Percentiles rank a stretch among this genome's conserved stretches.
phyloP scores from a whole-genome alignment of 1,284 basidiomycete genomes.

The Malassezia caprae region DNA sequence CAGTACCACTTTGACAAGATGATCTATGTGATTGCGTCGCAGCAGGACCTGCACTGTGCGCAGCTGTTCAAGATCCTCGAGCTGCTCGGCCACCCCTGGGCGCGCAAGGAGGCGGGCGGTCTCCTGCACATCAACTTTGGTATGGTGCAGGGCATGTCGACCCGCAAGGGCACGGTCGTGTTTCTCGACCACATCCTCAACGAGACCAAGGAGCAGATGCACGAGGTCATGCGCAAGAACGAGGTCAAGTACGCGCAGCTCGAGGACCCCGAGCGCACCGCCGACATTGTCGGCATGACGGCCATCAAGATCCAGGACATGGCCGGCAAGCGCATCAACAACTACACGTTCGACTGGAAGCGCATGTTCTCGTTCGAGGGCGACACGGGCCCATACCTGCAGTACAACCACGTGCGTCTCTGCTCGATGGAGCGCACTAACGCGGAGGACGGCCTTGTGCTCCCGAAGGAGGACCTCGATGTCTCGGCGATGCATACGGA shows the following conservation, averaged over 20 bases:
- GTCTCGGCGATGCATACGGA: constrained; percentile 60
- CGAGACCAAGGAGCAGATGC: constrained; percentile 83
- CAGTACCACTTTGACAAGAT: constrained; percentile 73
- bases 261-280: constrained; percentile 73
- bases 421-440: constrained; percentile 88
- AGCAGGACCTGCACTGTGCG: constrained; percentile 83
- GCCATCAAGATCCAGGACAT: constrained; percentile 99
- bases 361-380: constrained; percentile 94
- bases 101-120: constrained; percentile 52
- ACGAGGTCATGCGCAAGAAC: constrained; percentile 91
- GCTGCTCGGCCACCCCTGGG: constrained; percentile 81
- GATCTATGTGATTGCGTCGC: constrained; percentile 89
- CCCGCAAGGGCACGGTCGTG: constrained; percentile 87
- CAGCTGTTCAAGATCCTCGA: constrained; percentile 92
- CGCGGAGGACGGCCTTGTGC: constrained; percentile 58
- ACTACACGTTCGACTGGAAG: constrained; percentile 90
- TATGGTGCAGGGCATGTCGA: constrained; percentile 89
- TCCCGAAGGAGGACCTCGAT: constrained; percentile 58
- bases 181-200: constrained; percentile 90
- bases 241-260: constrained; percentile 83
- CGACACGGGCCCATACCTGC: constrained; percentile 63
- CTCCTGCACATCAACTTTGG: constrained; percentile 89
- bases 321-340: constrained; percentile 90
- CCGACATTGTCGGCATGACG: constrained; percentile 80
- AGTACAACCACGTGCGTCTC: constrained; percentile 85